Percentiles rank a stretch among this genome's conserved stretches.
These are phyloP conservation scores for Cryptosporidium felis DNA, from an alignment of 169 alveolate species.

Conservation along the genomic window DNA sequence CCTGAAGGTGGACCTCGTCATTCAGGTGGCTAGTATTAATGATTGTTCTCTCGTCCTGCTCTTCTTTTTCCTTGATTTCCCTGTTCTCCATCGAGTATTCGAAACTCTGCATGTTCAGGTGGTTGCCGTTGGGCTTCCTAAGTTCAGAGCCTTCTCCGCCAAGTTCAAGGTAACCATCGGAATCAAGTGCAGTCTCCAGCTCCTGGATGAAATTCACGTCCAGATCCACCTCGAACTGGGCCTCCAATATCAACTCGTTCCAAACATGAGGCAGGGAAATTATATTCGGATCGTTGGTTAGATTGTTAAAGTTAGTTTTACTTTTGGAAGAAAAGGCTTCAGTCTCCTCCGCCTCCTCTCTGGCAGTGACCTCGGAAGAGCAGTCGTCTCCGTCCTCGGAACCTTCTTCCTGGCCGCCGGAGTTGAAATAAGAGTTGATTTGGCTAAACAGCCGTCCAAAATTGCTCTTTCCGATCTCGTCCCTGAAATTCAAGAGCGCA, in stretches of 20 bases:
- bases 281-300: conserved; percentile 53
- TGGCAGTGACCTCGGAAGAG: neutral
- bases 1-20: no score
- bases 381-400: neutral
- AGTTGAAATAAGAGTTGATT: neutral
- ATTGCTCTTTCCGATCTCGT: conserved; percentile 28
- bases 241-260: conserved; percentile 38
- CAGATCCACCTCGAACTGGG: conserved; percentile 43
- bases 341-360: neutral
- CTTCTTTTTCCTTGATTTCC: conserved; percentile 35
- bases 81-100: conserved; percentile 3
- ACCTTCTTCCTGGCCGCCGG: neutral
- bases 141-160: neutral
- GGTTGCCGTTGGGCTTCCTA: neutral
- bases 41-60: conserved; percentile 20
- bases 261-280: conserved; percentile 60
- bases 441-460: neutral
- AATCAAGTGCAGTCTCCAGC: neutral
- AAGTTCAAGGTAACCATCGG: neutral
- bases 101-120: neutral
- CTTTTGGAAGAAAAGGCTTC: neutral
- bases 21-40: no score
- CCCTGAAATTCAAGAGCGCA: conserved; percentile 2
- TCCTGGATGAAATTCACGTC: conserved; percentile 48
- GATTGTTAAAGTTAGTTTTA: neutral